Evolutionary conservation across 2,329 filamentous ascomycete genomes (phyloP).

Genomic region (Colletotrichum melonis): DNA sequence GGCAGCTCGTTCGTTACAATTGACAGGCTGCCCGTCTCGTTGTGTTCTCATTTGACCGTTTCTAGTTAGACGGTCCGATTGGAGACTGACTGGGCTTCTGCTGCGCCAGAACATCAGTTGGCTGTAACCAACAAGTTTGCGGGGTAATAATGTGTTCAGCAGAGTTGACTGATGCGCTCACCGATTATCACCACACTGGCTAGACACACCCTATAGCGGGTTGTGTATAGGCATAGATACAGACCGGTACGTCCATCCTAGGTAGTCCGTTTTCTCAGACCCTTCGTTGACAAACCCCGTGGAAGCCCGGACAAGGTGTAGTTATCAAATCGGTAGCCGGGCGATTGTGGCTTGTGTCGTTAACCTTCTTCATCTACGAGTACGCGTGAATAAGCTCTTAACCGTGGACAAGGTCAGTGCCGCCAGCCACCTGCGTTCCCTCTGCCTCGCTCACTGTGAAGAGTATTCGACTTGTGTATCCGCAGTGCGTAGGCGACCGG

Average conservation of each 20-base stretch:
- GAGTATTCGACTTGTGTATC: neutral
- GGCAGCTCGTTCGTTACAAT: neutral
- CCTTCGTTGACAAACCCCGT: neutral
- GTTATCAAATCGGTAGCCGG: neutral
- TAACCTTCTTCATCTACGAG: neutral
- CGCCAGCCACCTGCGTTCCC: neutral
- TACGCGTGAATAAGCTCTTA: neutral
- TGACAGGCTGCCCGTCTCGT: neutral
- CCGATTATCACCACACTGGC: neutral
- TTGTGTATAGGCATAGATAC: neutral
- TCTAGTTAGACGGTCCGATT: neutral
- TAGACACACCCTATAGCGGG: neutral
- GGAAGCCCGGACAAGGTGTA: neutral
- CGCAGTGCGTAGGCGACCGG: too few relatives aligned
- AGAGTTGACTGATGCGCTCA: neutral
- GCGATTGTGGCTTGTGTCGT: conserved; percentile 8
- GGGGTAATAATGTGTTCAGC: conserved; percentile 3
- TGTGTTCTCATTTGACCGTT: neutral
- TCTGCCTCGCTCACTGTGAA: neutral
- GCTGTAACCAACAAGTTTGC: conserved; percentile 4
- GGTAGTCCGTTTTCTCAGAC: neutral
- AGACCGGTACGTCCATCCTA: neutral
- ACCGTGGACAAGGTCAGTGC: neutral
- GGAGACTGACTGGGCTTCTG: neutral
- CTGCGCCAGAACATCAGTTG: neutral